Evolutionary conservation across 305 asterid species (phyloP).

Genomic region (Rubia tinctorum): DNA sequence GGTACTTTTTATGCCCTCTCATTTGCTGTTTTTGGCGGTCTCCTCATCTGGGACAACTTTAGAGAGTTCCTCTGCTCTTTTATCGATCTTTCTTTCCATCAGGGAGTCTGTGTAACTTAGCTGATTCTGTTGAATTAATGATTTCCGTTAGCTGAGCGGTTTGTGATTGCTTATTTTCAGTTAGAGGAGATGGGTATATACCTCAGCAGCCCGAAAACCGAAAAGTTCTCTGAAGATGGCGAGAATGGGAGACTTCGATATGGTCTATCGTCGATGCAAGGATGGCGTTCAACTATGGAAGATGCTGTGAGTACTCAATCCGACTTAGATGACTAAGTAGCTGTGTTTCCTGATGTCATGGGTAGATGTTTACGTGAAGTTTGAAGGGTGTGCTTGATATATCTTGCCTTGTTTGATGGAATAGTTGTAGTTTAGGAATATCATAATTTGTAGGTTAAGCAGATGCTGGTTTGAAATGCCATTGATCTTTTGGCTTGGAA

Average conservation of each 20-base stretch:
- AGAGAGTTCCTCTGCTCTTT: background rate
- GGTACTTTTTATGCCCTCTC: background rate
- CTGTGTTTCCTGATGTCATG: background rate
- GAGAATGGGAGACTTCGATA: constrained; percentile 60
- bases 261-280: constrained; percentile 95
- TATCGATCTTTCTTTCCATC: background rate
- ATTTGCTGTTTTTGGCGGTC: background rate
- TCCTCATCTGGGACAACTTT: background rate
- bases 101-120: background rate
- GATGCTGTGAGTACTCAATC: constrained; percentile 75
- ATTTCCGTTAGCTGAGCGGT: background rate
- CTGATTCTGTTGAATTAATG: background rate
- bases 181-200: constrained; percentile 76
- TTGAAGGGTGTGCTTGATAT: constrained; percentile 2
- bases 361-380: background rate
- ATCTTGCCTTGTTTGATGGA: background rate
- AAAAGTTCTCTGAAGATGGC: constrained; percentile 83
- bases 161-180: constrained; percentile 30
- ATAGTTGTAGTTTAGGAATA: background rate
- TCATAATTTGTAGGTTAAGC: background rate
- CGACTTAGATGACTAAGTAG: background rate
- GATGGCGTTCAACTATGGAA: constrained; percentile 99
- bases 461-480: background rate
- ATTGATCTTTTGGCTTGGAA: background rate
- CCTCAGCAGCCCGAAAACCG: constrained; percentile 89